Conservation (phyloP, 2,329 filamentous ascomycete genomes). For the Curvularia spicifera region DNA sequence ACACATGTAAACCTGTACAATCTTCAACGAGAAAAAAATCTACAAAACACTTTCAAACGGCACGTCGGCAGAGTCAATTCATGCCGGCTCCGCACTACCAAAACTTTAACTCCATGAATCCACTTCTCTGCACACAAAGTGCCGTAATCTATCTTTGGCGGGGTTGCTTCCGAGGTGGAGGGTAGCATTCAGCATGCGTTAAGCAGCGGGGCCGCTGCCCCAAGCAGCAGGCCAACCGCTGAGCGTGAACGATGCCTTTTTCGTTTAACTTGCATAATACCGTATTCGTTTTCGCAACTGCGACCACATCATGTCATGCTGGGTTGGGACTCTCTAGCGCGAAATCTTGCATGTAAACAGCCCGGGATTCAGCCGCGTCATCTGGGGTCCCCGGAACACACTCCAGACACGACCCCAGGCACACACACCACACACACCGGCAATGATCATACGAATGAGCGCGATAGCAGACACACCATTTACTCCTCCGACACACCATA, state of each 20-base stretch:
- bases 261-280: slow-evolving; percentile 9
- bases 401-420: slow-evolving; percentile 8
- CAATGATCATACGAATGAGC: background rate
- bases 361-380: slow-evolving; percentile 17
- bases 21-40: slow-evolving; percentile 18
- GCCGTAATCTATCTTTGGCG: slow-evolving; percentile 6
- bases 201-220: slow-evolving; percentile 13
- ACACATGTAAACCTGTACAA: slow-evolving; percentile 29
- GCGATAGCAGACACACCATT: slow-evolving; percentile 3
- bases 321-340: slow-evolving; percentile 7
- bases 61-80: slow-evolving; percentile 4
- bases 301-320: slow-evolving; percentile 10
- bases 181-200: slow-evolving; percentile 11
- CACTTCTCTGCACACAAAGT: slow-evolving; percentile 6
- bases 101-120: slow-evolving; percentile 4
- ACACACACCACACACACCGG: slow-evolving; percentile 1
- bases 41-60: slow-evolving; percentile 6
- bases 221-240: slow-evolving; percentile 18
- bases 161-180: slow-evolving; percentile 11
- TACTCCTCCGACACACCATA: background rate
- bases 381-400: slow-evolving; percentile 7
- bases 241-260: slow-evolving; percentile 7
- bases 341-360: slow-evolving; percentile 25
- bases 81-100: slow-evolving; percentile 5
- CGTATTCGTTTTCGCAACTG: slow-evolving; percentile 16